Percentiles rank a stretch among this genome's conserved stretches.
These are phyloP conservation scores for Pleodorina starrii DNA, from an alignment of 139 green algal genomes.

Conservation along the genomic window DNA sequence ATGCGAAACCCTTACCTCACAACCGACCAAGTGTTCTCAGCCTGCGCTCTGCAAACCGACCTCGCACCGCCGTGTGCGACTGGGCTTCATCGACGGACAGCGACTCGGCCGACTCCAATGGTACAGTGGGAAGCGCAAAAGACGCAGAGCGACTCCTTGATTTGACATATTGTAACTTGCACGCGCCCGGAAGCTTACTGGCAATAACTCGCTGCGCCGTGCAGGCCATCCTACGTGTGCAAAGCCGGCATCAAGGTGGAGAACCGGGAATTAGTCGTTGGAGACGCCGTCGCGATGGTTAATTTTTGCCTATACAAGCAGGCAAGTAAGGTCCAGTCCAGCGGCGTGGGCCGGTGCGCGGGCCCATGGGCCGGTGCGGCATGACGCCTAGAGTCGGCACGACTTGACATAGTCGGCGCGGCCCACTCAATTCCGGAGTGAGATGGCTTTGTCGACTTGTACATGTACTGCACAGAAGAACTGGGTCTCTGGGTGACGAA, in stretches of 20 bases:
- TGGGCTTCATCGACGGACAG: too few relatives aligned
- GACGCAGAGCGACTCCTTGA: not conserved
- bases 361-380: too few relatives aligned
- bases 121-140: not conserved
- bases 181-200: too few relatives aligned
- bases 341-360: too few relatives aligned
- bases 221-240: constrained; percentile 24
- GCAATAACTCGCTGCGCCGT: not conserved
- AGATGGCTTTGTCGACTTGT: too few relatives aligned
- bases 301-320: constrained; percentile 78
- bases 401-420: too few relatives aligned
- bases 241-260: constrained; percentile 49
- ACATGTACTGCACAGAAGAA: not conserved
- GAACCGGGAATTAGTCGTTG: constrained; percentile 72
- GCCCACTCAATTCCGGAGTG: too few relatives aligned
- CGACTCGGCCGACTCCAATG: not conserved
- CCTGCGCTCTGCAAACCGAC: not conserved
- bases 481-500: not conserved
- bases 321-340: too few relatives aligned
- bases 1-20: not conserved
- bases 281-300: constrained; percentile 67
- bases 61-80: not conserved
- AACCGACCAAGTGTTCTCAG: not conserved
- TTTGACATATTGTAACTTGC: too few relatives aligned
- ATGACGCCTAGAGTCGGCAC: too few relatives aligned